These are phyloP conservation scores for Huntiella moniliformis DNA, from an alignment of 2,329 filamentous ascomycete genomes.

Conservation along the genomic window DNA sequence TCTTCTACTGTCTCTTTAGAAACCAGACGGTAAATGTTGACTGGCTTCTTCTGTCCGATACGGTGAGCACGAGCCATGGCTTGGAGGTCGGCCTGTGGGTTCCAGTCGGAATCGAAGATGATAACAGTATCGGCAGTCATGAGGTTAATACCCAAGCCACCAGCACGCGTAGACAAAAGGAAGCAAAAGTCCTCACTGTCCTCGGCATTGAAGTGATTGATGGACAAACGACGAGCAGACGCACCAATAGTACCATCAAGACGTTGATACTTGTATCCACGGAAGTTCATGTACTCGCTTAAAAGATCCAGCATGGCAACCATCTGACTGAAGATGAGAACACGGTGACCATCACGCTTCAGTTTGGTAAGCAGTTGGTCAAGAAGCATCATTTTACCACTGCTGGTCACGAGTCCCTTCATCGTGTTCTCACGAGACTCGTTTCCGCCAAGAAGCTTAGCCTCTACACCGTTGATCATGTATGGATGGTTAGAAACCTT, in stretches of 20 bases:
- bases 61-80: constrained; percentile 97
- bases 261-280: constrained; percentile 88
- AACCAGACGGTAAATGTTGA: constrained; percentile 89
- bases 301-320: constrained; percentile 96
- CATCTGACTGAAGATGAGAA: constrained; percentile 98
- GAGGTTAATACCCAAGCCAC: constrained; percentile 93
- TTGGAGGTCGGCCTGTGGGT: constrained; percentile 91
- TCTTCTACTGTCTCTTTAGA: constrained; percentile 98
- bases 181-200: constrained; percentile 94
- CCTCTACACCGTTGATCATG: constrained; percentile 89
- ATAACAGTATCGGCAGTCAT: constrained; percentile 98
- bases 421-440: constrained; percentile 73
- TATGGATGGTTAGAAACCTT: constrained; percentile 98
- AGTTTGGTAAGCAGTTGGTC: constrained; percentile 89
- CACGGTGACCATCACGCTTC: constrained; percentile 82
- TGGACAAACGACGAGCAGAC: constrained; percentile 72
- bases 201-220: constrained; percentile 97
- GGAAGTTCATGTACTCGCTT: constrained; percentile 77
- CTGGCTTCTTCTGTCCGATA: constrained; percentile 89
- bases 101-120: constrained; percentile 97
- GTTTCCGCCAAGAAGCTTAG: constrained; percentile 66
- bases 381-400: constrained; percentile 98
- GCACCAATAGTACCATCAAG: constrained; percentile 90
- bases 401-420: constrained; percentile 85
- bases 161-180: constrained; percentile 80